phyloP scores from a whole-genome alignment of 202 grass and related monocot species.

The Panicum virgatum region DNA sequence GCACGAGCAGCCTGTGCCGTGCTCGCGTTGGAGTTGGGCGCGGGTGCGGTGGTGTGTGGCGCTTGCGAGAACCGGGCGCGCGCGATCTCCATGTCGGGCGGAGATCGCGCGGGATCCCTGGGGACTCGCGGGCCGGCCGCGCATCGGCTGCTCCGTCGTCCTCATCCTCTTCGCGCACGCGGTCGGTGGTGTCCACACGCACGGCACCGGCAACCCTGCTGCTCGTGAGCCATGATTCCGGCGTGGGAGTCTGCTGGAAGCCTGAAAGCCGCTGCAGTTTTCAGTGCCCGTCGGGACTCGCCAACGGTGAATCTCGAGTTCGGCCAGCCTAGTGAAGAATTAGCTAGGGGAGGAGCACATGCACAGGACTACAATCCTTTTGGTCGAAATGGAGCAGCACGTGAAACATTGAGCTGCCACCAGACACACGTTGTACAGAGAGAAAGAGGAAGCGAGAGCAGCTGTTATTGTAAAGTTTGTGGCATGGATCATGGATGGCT shows the following conservation, averaged over 20 bases:
- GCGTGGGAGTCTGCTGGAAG: background rate
- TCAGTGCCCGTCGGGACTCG: background rate
- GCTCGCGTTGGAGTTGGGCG: background rate
- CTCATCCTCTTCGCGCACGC: background rate
- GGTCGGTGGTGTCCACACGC: background rate
- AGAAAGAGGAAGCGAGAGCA: too few species aligned
- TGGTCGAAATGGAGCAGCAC: too few species aligned
- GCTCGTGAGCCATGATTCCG: conserved; percentile 28
- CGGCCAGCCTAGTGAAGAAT: too few species aligned
- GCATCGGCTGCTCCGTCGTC: background rate
- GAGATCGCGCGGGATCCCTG: background rate
- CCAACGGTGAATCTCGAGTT: background rate
- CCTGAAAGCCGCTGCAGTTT: background rate
- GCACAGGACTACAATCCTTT: too few species aligned
- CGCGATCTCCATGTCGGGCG: background rate
- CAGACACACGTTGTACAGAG: background rate
- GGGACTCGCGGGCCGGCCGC: background rate
- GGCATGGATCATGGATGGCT: too few species aligned
- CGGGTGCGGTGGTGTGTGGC: background rate
- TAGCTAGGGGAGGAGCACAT: background rate
- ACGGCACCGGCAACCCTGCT: background rate
- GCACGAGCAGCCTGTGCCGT: background rate
- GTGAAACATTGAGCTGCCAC: background rate
- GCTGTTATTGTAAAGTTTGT: too few species aligned
- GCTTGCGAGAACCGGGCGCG: background rate